A percentile compares a stretch with the other conserved stretches of the same genome.
These are phyloP conservation scores for Athelia psychrophila DNA, from an alignment of 1,284 basidiomycete genomes.

Conservation along the genomic window DNA sequence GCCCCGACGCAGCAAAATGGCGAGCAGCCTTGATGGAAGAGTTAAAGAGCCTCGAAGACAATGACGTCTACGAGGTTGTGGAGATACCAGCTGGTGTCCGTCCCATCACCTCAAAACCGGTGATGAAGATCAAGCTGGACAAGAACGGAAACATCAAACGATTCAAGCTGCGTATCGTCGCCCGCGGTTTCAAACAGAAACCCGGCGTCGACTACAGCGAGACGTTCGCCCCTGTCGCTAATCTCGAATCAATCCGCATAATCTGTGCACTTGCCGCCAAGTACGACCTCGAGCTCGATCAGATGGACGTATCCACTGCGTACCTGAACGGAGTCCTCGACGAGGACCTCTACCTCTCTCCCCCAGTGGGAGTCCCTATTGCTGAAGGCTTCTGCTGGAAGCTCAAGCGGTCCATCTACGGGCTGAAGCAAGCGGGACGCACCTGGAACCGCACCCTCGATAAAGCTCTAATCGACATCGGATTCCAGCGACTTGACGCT, in stretches of 20 bases:
- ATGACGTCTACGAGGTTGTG: slow-evolving; percentile 15
- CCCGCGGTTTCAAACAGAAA: neutral
- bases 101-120: slow-evolving; percentile 1
- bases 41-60: slow-evolving; percentile 9
- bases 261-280: slow-evolving; percentile 28
- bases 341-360: slow-evolving; percentile 29
- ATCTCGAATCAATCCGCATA: slow-evolving; percentile 25
- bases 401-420: slow-evolving; percentile 20
- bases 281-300: slow-evolving; percentile 25
- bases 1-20: slow-evolving; percentile 7
- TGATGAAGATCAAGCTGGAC: slow-evolving; percentile 4
- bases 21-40: slow-evolving; percentile 8
- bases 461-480: slow-evolving; percentile 9
- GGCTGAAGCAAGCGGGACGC: slow-evolving; percentile 26
- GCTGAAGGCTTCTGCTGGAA: slow-evolving; percentile 15
- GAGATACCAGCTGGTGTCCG: slow-evolving; percentile 11
- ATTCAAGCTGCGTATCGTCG: neutral
- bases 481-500: slow-evolving; percentile 14
- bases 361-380: slow-evolving; percentile 25
- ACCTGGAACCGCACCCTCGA: slow-evolving; percentile 24
- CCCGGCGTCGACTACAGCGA: slow-evolving; percentile 24
- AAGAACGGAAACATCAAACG: slow-evolving; percentile 9
- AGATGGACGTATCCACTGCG: slow-evolving; percentile 31
- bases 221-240: slow-evolving; percentile 35
- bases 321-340: slow-evolving; percentile 24